Conservation (phyloP, 2,329 filamentous ascomycete genomes). For the Scytalidium lignicola region DNA sequence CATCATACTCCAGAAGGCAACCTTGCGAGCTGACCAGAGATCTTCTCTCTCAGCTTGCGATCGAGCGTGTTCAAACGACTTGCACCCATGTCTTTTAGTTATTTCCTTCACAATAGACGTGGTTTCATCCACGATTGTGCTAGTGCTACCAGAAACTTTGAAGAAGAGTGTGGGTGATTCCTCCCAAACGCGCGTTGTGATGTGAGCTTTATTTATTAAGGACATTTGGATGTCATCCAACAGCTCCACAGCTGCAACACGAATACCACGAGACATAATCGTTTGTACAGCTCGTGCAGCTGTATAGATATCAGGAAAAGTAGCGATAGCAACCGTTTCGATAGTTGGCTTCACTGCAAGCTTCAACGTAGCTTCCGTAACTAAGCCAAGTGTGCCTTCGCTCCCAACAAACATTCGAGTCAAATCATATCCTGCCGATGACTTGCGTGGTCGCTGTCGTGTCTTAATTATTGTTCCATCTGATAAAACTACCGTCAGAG, state of each 20-base stretch:
- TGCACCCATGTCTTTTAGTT: slow-evolving; percentile 52
- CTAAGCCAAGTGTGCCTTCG: slow-evolving; percentile 81
- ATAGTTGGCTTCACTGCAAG: slow-evolving; percentile 71
- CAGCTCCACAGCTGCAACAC: slow-evolving; percentile 80
- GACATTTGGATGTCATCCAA: slow-evolving; percentile 84
- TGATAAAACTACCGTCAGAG: slow-evolving; percentile 77
- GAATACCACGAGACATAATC: slow-evolving; percentile 53
- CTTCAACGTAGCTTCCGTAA: slow-evolving; percentile 84
- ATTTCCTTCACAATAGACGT: slow-evolving; percentile 52
- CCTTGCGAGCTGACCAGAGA: slow-evolving; percentile 75
- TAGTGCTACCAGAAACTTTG: slow-evolving; percentile 50
- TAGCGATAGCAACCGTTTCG: slow-evolving; percentile 67
- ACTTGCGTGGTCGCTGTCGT: slow-evolving; percentile 77
- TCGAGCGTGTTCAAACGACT: slow-evolving; percentile 69
- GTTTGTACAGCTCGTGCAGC: slow-evolving; percentile 67
- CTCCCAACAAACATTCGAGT: slow-evolving; percentile 82
- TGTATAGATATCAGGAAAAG: slow-evolving; percentile 41
- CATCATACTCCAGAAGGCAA: slow-evolving; percentile 74
- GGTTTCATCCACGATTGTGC: too few species aligned
- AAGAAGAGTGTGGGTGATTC: slow-evolving; percentile 73
- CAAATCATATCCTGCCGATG: slow-evolving; percentile 81
- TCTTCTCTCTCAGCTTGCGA: slow-evolving; percentile 63
- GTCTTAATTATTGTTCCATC: slow-evolving; percentile 87
- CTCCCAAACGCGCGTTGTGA: slow-evolving; percentile 59
- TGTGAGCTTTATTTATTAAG: slow-evolving; percentile 58